Evolutionary conservation across 495 filamentous ascomycete species (phyloP), one percentile per base, ranked within the genome.

Genomic region (Hypoxylon subgilvum): DNA sequence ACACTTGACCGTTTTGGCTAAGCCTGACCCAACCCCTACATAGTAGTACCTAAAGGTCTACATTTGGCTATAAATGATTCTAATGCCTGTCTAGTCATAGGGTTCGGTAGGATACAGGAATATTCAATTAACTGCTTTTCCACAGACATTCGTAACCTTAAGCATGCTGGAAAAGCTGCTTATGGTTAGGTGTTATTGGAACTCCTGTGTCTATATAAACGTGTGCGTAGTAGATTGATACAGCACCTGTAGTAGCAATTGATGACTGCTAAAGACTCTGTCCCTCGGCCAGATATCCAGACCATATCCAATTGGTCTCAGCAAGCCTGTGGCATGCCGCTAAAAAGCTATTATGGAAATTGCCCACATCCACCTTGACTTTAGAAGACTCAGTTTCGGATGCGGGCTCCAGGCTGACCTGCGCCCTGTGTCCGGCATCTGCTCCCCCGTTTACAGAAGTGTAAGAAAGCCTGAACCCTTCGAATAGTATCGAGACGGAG

Each of bases 391-490:
- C 28, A 23, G 28, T 8, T 27, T 38, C 18, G 46, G 40, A 19
- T 21, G 54, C 8, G n/a, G 74, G 72, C 14, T 76, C 70, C 7
- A 84, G 67, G 2, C 49, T 68, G 5, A 84, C 42, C 63, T 83
- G 76, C 12, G 72, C 52, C 10, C 74, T 52, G 7, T 61, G 66
- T 3, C 76, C 77, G 8, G 73, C 74, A 13, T 71, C 67, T 45
- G 67, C 69, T 0, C 79, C 79, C 10, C 59, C 74, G 23, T 82
- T 73, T 44, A 78, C 69, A 52, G 60, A 71, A 0, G 71, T 75
- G 69, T 80, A 84, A 0, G 61, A 55, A 12, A 82, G 45, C 4
- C 46, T 65, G 68, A 74, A 76, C 18, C 67, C 69, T 1, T 67
- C 43, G 62, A 69, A 76, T 3, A 66, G 58, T 19, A 76, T 57